Conservation (phyloP, 2,329 filamentous ascomycete genomes). For the Trichoderma sp. region DNA sequence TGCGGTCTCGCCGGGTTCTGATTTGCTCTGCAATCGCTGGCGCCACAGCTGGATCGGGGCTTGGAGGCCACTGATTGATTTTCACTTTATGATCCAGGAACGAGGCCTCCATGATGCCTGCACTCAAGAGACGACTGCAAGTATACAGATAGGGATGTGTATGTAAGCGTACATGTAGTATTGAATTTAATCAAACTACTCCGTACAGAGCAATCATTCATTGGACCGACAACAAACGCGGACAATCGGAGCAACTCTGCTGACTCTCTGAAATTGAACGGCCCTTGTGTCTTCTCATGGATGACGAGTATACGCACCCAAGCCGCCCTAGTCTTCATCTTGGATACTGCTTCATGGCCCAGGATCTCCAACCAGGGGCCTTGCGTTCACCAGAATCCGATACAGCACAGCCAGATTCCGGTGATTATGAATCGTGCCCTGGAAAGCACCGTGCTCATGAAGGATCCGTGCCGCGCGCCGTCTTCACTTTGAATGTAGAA, state of each 20-base stretch:
- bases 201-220: background rate
- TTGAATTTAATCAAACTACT: background rate
- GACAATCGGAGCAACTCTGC: background rate
- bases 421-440: background rate
- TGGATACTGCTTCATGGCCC: background rate
- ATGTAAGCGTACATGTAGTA: background rate
- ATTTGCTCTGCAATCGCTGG: constrained; percentile 19
- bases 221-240: background rate
- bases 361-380: background rate
- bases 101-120: background rate
- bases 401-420: constrained; percentile 1
- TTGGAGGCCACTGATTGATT: background rate
- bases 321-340: background rate
- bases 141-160: background rate
- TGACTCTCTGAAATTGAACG: background rate
- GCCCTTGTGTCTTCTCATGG: background rate
- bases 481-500: background rate
- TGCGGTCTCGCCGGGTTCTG: constrained; percentile 16
- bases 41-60: constrained; percentile 12
- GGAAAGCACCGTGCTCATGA: background rate
- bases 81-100: background rate
- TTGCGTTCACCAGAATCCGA: constrained; percentile 12
- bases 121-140: background rate
- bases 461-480: background rate
- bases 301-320: background rate